These are phyloP conservation scores for Isabelozyma heimii DNA, from an alignment of 805 yeast species.

Conservation along the genomic window DNA sequence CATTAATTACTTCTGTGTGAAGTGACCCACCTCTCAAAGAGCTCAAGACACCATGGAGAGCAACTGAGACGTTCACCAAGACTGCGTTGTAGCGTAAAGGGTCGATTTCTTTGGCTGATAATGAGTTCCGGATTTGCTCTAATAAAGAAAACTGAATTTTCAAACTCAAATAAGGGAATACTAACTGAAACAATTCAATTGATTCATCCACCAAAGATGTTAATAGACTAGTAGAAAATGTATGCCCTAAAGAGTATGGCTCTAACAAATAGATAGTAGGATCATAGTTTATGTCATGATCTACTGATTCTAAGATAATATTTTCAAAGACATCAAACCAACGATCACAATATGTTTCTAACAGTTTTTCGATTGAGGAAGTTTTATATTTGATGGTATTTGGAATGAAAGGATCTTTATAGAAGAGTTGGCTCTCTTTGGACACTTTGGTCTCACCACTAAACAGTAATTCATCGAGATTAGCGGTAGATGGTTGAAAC, in stretches of 20 bases:
- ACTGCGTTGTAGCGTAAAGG: constrained; percentile 46
- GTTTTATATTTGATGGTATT: constrained; percentile 6
- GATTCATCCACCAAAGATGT: constrained; percentile 67
- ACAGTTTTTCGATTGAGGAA: constrained; percentile 22
- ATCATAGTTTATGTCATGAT: constrained; percentile 31
- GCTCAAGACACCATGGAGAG: constrained; percentile 52
- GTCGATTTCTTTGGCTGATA: constrained; percentile 36
- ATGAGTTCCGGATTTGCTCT: constrained; percentile 64
- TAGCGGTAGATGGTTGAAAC: constrained; percentile 19
- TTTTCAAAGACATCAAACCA: constrained; percentile 36
- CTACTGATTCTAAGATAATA: constrained; percentile 15
- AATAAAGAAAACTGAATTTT: constrained; percentile 86
- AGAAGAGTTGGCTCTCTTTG: constrained; percentile 1
- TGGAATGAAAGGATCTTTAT: constrained; percentile 13
- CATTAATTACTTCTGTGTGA: constrained; percentile 35
- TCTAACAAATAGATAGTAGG: constrained; percentile 24
- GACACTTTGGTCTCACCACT: not conserved
- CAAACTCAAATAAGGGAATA: constrained; percentile 68
- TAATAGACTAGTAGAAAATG: constrained; percentile 22
- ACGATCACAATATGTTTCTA: constrained; percentile 18
- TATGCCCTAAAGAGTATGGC: constrained; percentile 21
- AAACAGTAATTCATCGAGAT: constrained; percentile 35
- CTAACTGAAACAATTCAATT: constrained; percentile 67
- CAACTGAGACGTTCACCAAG: constrained; percentile 58
- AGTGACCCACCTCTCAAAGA: constrained; percentile 16